Base-by-base conservation (phyloP, 345 rosid species). In the Eucalyptus viminalis region DNA sequence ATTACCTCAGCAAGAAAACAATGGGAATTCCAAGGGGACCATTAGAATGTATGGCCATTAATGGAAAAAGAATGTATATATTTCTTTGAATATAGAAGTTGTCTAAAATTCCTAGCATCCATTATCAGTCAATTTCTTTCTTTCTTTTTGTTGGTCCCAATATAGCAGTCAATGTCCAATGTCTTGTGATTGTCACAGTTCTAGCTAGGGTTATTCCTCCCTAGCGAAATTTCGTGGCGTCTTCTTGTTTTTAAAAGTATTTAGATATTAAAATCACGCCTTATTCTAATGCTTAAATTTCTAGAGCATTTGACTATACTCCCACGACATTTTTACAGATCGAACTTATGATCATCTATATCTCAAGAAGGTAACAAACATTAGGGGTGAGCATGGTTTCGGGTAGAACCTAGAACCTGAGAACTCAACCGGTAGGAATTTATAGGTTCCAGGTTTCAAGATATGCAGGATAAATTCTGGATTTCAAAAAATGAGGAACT, bases 381-480 rank as follows among this genome's bases (percentile, higher is more conserved):
- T 34, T 34, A n/a, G 76, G 1, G 58, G 58, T 21, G 58, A 53
- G 25, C 0, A 53, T 53, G 58, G 5, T 53, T 53, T 53, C 25
- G 1, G 2, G 58, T 21, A 53, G 25, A 21, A 53, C 58, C 2
- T 53, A 53, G 4, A 53, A 53, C 11, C 1, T 21, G 2, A 53
- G 25, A 53, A 53, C 25, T 8, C 25, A 53, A 21, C 2, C 11
- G 1, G 5, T 21, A 53, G 5, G 25, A 53, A 53, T 5, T 53
- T 53, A 53, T 53, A 53, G 58, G 58, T 21, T 53, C 25, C 0
- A 2, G 11, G 24, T 53, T 53, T 53, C 58, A 53, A 53, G 58
- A 5, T 53, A 53, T 53, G 10, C 5, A 21, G 1, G 10, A 21
- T 53, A 53, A 5, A 53, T 53, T 21, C 58, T 0, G 2, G 5